A percentile compares a stretch with the other conserved stretches of the same genome.
Conservation (phyloP, 2,329 filamentous ascomycete genomes). For the Trematosphaeria pertusa region DNA sequence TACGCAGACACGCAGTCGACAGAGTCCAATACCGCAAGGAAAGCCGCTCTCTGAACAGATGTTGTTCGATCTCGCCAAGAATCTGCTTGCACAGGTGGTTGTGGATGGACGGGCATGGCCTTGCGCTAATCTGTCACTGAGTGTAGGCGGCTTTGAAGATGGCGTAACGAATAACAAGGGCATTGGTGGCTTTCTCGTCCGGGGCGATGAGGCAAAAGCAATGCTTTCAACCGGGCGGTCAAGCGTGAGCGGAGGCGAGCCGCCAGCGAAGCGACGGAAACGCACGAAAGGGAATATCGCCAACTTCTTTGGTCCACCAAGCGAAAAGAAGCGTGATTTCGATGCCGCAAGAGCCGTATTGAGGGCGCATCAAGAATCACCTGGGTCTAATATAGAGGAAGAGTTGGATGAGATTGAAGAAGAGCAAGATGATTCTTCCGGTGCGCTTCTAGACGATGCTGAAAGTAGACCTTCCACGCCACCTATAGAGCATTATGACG, state of each 20-base stretch:
- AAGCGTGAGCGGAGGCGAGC: constrained; percentile 21
- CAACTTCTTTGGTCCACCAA: constrained; percentile 43
- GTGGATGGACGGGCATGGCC: constrained; percentile 85
- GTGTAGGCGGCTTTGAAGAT: constrained; percentile 92
- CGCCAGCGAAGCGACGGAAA: constrained; percentile 39
- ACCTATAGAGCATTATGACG: constrained; percentile 13
- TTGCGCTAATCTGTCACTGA: constrained; percentile 87
- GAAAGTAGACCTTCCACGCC: constrained; percentile 23
- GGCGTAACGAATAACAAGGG: constrained; percentile 82
- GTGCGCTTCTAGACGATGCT: constrained; percentile 19
- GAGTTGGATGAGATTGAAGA: constrained; percentile 27
- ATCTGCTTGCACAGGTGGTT: constrained; percentile 77
- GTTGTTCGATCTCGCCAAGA: constrained; percentile 78
- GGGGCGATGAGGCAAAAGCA: constrained; percentile 63
- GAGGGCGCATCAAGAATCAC: constrained; percentile 36
- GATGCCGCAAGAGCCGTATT: constrained; percentile 40
- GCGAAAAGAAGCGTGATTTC: constrained; percentile 42
- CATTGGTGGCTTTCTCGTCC: constrained; percentile 85
- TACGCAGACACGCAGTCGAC: constrained; percentile 75
- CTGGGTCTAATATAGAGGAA: constrained; percentile 21
- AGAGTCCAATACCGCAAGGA: constrained; percentile 77
- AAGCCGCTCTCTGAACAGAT: constrained; percentile 73
- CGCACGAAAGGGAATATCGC: constrained; percentile 45
- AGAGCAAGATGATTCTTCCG: constrained; percentile 25
- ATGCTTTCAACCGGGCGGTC: constrained; percentile 38